phyloP scores from a whole-genome alignment of 73 alveolate genomes.

The Paramecium sonneborni region DNA sequence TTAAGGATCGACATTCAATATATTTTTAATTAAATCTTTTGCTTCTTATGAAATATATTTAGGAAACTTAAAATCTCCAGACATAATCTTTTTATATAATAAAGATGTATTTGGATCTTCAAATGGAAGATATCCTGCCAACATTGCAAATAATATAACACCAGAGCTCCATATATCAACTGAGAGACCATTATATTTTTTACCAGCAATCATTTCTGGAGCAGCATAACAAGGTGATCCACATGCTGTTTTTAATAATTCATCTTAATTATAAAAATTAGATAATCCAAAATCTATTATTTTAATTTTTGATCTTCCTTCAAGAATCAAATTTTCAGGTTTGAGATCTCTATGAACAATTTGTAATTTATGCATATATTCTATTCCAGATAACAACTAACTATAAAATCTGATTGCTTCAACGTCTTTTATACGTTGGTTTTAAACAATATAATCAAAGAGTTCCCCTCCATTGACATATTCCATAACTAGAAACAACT shows the following conservation, averaged over 20 bases:
- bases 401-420: slow-evolving; percentile 87
- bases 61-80: slow-evolving; percentile 82
- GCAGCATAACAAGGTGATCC: slow-evolving; percentile 99
- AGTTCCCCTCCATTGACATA: slow-evolving; percentile 95
- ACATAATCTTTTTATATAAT: slow-evolving; percentile 85
- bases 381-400: slow-evolving; percentile 89
- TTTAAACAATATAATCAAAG: slow-evolving; percentile 86
- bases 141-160: slow-evolving; percentile 84
- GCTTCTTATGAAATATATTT: slow-evolving; percentile 74
- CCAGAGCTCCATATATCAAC: slow-evolving; percentile 93
- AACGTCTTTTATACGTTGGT: slow-evolving; percentile 79
- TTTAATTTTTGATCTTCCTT: slow-evolving; percentile 80
- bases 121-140: slow-evolving; percentile 90
- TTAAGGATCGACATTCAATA: slow-evolving; percentile 84
- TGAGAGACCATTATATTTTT: slow-evolving; percentile 74
- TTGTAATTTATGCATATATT: slow-evolving; percentile 85
- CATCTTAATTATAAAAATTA: slow-evolving; percentile 82
- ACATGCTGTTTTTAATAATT: slow-evolving; percentile 93
- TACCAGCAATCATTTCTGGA: slow-evolving; percentile 96
- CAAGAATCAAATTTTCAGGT: slow-evolving; percentile 94
- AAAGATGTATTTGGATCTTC: slow-evolving; percentile 87
- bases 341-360: slow-evolving; percentile 94
- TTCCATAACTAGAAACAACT: slow-evolving; percentile 92
- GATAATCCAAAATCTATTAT: slow-evolving; percentile 95
- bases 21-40: slow-evolving; percentile 79